Conservation (phyloP, 345 rosid genomes). For the Murraya paniculata region DNA sequence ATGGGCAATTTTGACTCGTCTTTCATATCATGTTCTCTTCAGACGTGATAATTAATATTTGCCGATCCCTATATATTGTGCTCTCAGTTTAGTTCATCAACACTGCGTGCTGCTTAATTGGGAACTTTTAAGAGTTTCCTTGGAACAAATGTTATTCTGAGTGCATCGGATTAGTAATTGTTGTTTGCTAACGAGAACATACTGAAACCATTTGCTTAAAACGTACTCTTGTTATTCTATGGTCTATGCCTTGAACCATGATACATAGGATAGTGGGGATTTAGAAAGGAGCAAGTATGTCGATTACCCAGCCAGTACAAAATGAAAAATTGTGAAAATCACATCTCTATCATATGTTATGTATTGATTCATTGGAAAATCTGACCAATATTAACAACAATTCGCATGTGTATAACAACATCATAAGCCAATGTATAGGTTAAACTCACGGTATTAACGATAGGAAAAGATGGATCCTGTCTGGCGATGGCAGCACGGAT, state of each 20-base stretch:
- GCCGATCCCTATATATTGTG: not conserved
- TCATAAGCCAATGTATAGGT: no score
- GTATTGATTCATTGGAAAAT: no score
- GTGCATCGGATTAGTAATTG: not conserved
- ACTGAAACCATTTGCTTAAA: not conserved
- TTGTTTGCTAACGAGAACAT: not conserved
- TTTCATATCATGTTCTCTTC: not conserved
- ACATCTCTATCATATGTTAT: no score
- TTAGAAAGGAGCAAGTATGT: no score
- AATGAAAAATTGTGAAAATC: no score
- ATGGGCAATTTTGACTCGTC: not conserved
- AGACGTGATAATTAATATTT: not conserved
- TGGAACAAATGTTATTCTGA: not conserved
- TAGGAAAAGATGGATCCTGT: no score
- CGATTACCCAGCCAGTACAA: no score
- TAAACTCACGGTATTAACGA: no score
- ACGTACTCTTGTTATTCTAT: not conserved
- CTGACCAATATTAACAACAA: no score
- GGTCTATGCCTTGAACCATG: not conserved
- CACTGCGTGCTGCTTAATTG: not conserved
- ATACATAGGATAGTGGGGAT: no score
- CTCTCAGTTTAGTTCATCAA: not conserved
- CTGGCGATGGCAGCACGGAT: no score
- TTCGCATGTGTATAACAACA: no score
- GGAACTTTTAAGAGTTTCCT: not conserved